A percentile compares a stretch with the other conserved stretches of the same genome.
Conservation (phyloP, 768 basidiomycete species). For the Xerocomellus intermedius region DNA sequence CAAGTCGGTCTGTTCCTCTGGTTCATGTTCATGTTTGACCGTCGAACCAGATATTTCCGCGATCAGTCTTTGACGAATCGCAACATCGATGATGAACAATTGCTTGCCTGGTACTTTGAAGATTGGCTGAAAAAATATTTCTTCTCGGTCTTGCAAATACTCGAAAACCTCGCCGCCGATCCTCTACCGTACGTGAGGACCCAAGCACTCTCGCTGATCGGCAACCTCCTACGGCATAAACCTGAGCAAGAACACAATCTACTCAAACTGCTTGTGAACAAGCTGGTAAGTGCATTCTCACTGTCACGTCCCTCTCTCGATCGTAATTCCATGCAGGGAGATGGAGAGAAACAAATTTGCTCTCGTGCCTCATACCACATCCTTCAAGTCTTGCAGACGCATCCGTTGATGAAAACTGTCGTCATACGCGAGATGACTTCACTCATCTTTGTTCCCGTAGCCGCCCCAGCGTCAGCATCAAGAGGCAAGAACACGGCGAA, state of each 20-base stretch:
- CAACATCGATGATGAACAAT: conserved; percentile 62
- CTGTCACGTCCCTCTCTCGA: not conserved
- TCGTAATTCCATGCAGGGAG: conserved; percentile 54
- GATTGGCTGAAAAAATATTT: conserved; percentile 98
- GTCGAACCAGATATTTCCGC: conserved; percentile 72
- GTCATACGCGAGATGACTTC: conserved; percentile 84
- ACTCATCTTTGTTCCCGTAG: conserved; percentile 50
- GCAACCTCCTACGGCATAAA: conserved; percentile 79
- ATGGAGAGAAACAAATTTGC: conserved; percentile 82
- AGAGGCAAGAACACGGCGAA: conserved; percentile 42
- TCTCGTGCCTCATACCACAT: conserved; percentile 89
- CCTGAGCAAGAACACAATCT: conserved; percentile 99
- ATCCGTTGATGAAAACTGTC: conserved; percentile 90
- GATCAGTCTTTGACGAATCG: conserved; percentile 78
- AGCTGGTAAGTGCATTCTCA: conserved; percentile 57
- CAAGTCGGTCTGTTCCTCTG: conserved; percentile 49
- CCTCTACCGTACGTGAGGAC: conserved; percentile 85
- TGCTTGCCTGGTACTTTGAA: conserved; percentile 89
- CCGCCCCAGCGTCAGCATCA: conserved; percentile 6
- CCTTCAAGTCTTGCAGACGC: conserved; percentile 83
- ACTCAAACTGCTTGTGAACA: conserved; percentile 88
- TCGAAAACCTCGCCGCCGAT: conserved; percentile 85
- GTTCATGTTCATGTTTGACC: not conserved
- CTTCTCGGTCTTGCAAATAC: conserved; percentile 84
- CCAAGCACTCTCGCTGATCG: conserved; percentile 75